Evolutionary conservation across 2,329 filamentous ascomycete species (phyloP), one percentile per base, ranked within the genome.

Genomic region (Fusarium newnesense): DNA sequence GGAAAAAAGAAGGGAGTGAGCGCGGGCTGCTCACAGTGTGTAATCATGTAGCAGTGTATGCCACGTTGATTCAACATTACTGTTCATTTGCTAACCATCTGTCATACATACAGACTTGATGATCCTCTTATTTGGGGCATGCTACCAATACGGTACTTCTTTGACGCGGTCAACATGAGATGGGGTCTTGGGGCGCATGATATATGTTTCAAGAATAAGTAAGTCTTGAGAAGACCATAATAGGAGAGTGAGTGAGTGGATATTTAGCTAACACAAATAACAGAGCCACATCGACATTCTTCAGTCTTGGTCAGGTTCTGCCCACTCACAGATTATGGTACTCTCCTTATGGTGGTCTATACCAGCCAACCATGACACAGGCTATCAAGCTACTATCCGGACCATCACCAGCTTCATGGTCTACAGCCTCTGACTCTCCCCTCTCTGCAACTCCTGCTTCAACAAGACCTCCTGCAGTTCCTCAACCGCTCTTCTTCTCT

Each of bases 41-140:
- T 64, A 85, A 85, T 47, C 83, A 85, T 66, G 81, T 84, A 58
- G 81, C 80, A 26, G 83, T 84, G 83, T 84, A 80, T 68, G 79
- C 72, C 15, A 21, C 36, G 24, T n/a, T 40, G n/a, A 11, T 12
- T 16, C 58, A 37, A 59, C 24, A 12, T 43, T 44, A 43, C 30
- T 26, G 37, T 30, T n/a, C 19, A 30, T 39, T 39, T 56, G 49
- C 64, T 74, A 47, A 70, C 52, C 32, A 52, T 56, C 16, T 28
- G n/a, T 46, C n/a, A 42, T 30, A 19, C 19, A 21, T 19, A n/a
- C 81, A 98, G 96, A 67, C 85, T 98, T 76, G 96, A 99, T 83
- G 96, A 99, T 84, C 96, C 96, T 32, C 84, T 98, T 66, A 91
- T 98, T 76, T 99, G 96, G 96, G 96, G 96, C 24, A 90, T 94